Evolutionary conservation across 495 filamentous ascomycete species (phyloP), one percentile per base, ranked within the genome.

Genomic region (Bacidia rubella): DNA sequence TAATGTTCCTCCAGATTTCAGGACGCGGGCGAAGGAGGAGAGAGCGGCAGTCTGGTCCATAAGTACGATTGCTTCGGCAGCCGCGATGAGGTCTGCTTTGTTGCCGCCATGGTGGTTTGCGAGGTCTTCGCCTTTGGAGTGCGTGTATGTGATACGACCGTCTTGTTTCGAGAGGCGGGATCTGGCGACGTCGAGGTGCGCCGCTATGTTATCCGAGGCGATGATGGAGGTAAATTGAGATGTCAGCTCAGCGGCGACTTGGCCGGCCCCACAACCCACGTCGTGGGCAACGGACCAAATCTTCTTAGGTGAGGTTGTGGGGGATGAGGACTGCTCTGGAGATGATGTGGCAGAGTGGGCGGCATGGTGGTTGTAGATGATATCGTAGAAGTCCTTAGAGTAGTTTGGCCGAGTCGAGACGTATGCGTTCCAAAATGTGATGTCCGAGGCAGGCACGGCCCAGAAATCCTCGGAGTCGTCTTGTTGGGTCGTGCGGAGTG

Each of bases 381-480:
- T 2, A 2, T 21, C 12, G 23, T 46, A 19, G 43, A 46, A 46
- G 2, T 20, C 19, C 20, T 1, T 11, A 20, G 4, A 5, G 23
- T 46, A 19, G 23, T 20, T 24, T 2, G 43, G 43, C 11, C 43
- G 43, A 21, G 43, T 46, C 12, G 11, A 46, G 43, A 46, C 43
- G 43, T 46, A 2, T 2, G 2, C 2, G 11, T 46, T 2, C 43
- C 11, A 2, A 38, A 44, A 43, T 5, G 38, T 25, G 9, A 11
- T n/a, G n/a, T 52, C 19, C 20, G 38, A 5, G 11, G 35, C 50
- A 1, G 15, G 11, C 20, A 52, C 35, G 20, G 38, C 25, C 50
- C 35, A 43, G 35, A 27, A 52, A 26, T 44, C n/a, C 29, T 42
- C 40, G 7, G 50, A 52, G 35, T 44, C 22, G 20, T 44, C 7